Evolutionary conservation across 805 yeast species (phyloP), one percentile per base, ranked within the genome.

Genomic region (Saccharomycopsis babjevae): DNA sequence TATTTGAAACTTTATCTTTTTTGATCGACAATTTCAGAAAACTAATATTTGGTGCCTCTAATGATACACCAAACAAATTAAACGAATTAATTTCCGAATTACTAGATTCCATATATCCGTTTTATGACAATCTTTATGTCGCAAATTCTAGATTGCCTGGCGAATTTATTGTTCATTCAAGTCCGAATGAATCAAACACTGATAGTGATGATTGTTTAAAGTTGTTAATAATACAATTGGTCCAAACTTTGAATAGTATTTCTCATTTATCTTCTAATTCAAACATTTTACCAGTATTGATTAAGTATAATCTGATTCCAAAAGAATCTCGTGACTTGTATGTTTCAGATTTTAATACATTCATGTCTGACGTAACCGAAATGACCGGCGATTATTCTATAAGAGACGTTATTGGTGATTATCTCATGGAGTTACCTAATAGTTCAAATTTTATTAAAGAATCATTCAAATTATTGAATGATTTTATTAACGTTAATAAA

Each of bases 331-430:
- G 58, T 50, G 64, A 63, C 25, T 46, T 43, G 8, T 63, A 58
- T 46, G 22, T 58, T 13, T 60, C 57, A 5, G 92, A 91, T 68
- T 80, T 83, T 68, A 89, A 91, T 67, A 72, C 71, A 2, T 90
- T 83, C 70, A 88, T 89, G 5, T 81, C 91, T 1, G 86, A 83
- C 40, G 91, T 88, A 61, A 77, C 89, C 1, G 97, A 90, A 1
- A 76, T 91, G 38, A 73, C 85, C 0, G 73, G 84, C 0, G 81
- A 79, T 5, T 71, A 72, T 10, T 71, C 79, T 1, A 79, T 85
- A 0, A 79, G 98, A 59, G 86, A 84, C 57, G 79, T 87, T 0
- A 74, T 85, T 0, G 75, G 76, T 32, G 89, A 85, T 34, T 79
- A 82, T 39, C 65, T 88, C 5, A 72, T 80, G 0, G 84, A 82